Evolutionary conservation across 495 filamentous ascomycete species (phyloP), one percentile per base, ranked within the genome.

Genomic region (Staphylotrichum longicolle): DNA sequence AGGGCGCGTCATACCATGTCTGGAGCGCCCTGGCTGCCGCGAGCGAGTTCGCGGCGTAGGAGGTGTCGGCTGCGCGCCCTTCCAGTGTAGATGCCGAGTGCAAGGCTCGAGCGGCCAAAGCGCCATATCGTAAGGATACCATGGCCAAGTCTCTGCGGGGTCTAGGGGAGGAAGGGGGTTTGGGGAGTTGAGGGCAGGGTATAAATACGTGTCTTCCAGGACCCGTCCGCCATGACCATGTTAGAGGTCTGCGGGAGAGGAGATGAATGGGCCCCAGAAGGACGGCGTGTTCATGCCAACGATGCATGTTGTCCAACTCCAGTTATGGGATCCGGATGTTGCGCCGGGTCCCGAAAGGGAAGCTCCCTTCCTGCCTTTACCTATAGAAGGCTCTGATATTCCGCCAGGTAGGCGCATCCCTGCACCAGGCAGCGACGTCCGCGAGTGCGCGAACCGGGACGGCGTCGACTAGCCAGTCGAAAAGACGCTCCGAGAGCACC

Each of bases 1-100:
- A 86, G 7, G 64, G 63, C 4, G 60, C 54, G 67, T 89, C 82
- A 63, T 90, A 91, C 84, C 85, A 90, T 32, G 49, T 58, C 64
- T 90, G 86, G 3, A 91, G 78, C 9, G 78, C 69, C 33, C 74
- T 66, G 51, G 84, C 65, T 6, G 75, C 83, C 20, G 70, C 60
- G 39, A 77, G 70, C 6, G 84, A 78, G 60, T 83, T 71, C 14
- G 70, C 50, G 33, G 71, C 51, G 51, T 77, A 78, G 2, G 68
- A 53, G 2, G 57, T 56, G 10, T 59, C 15, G 47, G 62, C 64
- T 7, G 69, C 56, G 46, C 56, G 54, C 32, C 40, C 30, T 5
- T 62, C 59, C 40, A 72, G 70, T 45, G 66, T 62, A 51, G 74
- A 75, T 57, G 74, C 64, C 60, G 74, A 67, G 58, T 74, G 69